Evolutionary conservation across 2,329 filamentous ascomycete species (phyloP).

Genomic region (Fusarium torreyae): DNA sequence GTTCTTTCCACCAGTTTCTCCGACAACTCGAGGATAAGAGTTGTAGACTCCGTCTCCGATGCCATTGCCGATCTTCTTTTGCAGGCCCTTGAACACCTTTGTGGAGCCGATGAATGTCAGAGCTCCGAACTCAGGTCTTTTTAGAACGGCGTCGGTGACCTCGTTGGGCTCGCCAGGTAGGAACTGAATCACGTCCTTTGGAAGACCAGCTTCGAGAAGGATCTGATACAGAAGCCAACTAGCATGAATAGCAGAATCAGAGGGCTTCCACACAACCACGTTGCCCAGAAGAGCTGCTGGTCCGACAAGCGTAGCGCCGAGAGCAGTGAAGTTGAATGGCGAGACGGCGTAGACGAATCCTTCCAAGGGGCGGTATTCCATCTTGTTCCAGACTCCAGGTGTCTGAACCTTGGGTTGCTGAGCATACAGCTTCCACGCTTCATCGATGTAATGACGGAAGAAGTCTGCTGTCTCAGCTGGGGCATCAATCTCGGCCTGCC

Average conservation of each 20-base stretch:
- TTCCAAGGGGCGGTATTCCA: constrained; percentile 58
- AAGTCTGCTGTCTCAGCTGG: constrained; percentile 53
- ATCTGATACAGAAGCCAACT: constrained; percentile 58
- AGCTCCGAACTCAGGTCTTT: constrained; percentile 56
- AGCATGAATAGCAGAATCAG: constrained; percentile 53
- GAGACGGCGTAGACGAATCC: constrained; percentile 60
- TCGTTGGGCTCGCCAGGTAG: constrained; percentile 57
- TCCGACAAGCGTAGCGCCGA: constrained; percentile 56
- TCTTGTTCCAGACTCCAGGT: constrained; percentile 36
- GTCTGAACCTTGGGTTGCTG: constrained; percentile 31
- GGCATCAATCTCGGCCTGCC: constrained; percentile 41
- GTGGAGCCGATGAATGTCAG: constrained; percentile 58
- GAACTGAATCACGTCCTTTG: constrained; percentile 57
- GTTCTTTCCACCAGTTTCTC: constrained; percentile 69
- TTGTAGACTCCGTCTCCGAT: constrained; percentile 53
- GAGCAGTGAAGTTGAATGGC: constrained; percentile 61
- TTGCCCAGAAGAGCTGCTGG: constrained; percentile 58
- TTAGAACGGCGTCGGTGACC: constrained; percentile 54
- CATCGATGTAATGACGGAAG: constrained; percentile 49
- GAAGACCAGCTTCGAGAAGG: constrained; percentile 58
- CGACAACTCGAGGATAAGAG: constrained; percentile 61
- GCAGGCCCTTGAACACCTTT: constrained; percentile 55
- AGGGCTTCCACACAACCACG: constrained; percentile 61
- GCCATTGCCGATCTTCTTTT: constrained; percentile 52
- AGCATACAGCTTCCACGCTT: constrained; percentile 37